Percentiles rank a stretch among this genome's conserved stretches.
Evolutionary conservation across 2,329 filamentous ascomycete genomes (phyloP).

Genomic region (Ophiocordyceps camponoti-leonardi): DNA sequence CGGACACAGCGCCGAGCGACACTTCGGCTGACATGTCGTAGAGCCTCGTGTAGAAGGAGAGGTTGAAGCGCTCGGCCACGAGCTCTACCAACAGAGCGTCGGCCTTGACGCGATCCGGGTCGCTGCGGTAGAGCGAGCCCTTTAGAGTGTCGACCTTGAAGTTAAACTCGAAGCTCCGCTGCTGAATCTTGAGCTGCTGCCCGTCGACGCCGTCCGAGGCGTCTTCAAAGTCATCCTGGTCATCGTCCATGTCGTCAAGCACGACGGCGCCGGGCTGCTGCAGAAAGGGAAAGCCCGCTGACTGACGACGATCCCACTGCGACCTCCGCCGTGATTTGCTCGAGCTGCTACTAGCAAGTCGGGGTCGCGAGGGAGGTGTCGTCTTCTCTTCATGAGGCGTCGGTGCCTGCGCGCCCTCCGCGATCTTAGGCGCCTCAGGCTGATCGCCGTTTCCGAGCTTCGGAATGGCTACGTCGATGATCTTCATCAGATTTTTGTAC

Average conservation of each 20-base stretch:
- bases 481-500: constrained; percentile 91
- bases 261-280: constrained; percentile 60
- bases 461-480: constrained; percentile 90
- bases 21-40: constrained; percentile 93
- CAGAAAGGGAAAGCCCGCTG: constrained; percentile 59
- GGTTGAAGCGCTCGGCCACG: constrained; percentile 72
- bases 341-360: constrained; percentile 28
- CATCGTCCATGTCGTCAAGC: constrained; percentile 57
- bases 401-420: not conserved
- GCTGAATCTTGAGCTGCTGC: constrained; percentile 55
- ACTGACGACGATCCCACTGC: constrained; percentile 36
- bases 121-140: constrained; percentile 78
- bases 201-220: constrained; percentile 37
- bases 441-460: constrained; percentile 41
- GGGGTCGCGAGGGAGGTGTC: constrained; percentile 19
- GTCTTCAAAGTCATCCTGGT: constrained; percentile 51
- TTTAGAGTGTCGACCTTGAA: constrained; percentile 91
- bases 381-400: constrained; percentile 8
- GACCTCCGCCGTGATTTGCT: constrained; percentile 24
- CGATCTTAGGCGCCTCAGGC: constrained; percentile 1
- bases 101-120: constrained; percentile 55
- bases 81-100: constrained; percentile 81
- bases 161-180: constrained; percentile 88
- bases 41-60: constrained; percentile 74
- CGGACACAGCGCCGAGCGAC: constrained; percentile 65